Base-by-base conservation (phyloP, 2,329 filamentous ascomycete species). In the Xylaria sp. region DNA sequence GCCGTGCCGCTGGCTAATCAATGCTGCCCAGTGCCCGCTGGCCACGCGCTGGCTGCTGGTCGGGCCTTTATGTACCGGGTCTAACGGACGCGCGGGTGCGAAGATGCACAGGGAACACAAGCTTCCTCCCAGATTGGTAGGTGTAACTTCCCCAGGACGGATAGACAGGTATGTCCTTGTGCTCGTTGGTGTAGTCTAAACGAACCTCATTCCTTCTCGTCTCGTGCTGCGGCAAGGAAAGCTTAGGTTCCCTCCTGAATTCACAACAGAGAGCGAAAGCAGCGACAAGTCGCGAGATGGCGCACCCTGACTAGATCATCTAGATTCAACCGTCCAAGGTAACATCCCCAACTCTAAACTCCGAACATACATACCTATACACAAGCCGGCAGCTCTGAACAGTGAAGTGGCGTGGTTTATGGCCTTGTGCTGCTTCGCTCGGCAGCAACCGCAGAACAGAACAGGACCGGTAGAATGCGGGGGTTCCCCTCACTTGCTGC, bases 381-480 rank as follows among this genome's bases (percentile, higher is more conserved):
- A 30, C 25, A 57, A 50, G 15, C 39, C 63, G 58, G 50, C 52
- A 57, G 23, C 58, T 58, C 57, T 34, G 20, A 25, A 45, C 53
- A 41, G 30, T 15, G n/a, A 60, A 46, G 50, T 63, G 67, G 67
- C 59, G 60, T 69, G 63, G 55, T 69, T 56, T 34, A 43, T 41
- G 50, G 36, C 52, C 34, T n/a, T n/a, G 25, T 25, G 39, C 36
- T 58, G 45, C 58, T 60, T n/a, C n/a, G n/a, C 57, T 53, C 59
- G 48, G 57, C 59, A 66, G 32, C 46, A 53, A 53, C 34, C 5
- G 46, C 55, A 60, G 36, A 43, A 46, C 25, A 55, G 36, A 6
- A 64, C 45, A 64, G 45, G 45, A 28, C 63, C 63, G 66, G 63
- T 52, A 69, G 50, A 66, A 64, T 69, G 66, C 50, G 66, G 69